Percentiles rank a stretch among this genome's conserved stretches.
These are phyloP conservation scores for Fusarium drepaniforme DNA, from an alignment of 2,329 filamentous ascomycete species.

Conservation along the genomic window DNA sequence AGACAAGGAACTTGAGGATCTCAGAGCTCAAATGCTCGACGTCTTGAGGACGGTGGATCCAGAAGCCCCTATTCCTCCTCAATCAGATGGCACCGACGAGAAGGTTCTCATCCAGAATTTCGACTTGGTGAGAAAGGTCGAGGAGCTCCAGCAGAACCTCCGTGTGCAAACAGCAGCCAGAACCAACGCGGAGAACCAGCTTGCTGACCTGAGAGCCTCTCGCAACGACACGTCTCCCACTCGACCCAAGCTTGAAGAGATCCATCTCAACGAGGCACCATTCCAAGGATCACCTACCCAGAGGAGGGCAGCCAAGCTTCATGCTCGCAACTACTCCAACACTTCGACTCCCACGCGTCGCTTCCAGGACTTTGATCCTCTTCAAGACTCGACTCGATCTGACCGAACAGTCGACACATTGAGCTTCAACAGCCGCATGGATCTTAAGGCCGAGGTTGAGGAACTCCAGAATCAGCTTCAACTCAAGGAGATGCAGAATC, in stretches of 20 bases:
- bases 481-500: conserved; percentile 94
- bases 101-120: conserved; percentile 81
- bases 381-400: conserved; percentile 82
- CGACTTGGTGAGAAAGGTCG: conserved; percentile 86
- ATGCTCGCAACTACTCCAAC: conserved; percentile 74
- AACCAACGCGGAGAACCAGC: conserved; percentile 83
- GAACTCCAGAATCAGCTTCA: conserved; percentile 95
- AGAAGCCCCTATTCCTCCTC: conserved; percentile 73
- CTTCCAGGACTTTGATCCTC: conserved; percentile 69
- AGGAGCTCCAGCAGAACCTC: conserved; percentile 89
- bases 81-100: conserved; percentile 69
- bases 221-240: conserved; percentile 76
- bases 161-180: conserved; percentile 86
- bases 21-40: conserved; percentile 82
- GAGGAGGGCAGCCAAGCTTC: conserved; percentile 67
- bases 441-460: conserved; percentile 90
- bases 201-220: conserved; percentile 81
- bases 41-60: conserved; percentile 91
- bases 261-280: conserved; percentile 84
- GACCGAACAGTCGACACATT: conserved; percentile 86
- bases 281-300: conserved; percentile 81
- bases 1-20: conserved; percentile 83
- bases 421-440: conserved; percentile 89
- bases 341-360: conserved; percentile 83
- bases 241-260: conserved; percentile 86